Evolutionary conservation across 768 basidiomycete genomes (phyloP), one percentile per base, ranked within the genome.

Genomic region (Nidula microcarpa): DNA sequence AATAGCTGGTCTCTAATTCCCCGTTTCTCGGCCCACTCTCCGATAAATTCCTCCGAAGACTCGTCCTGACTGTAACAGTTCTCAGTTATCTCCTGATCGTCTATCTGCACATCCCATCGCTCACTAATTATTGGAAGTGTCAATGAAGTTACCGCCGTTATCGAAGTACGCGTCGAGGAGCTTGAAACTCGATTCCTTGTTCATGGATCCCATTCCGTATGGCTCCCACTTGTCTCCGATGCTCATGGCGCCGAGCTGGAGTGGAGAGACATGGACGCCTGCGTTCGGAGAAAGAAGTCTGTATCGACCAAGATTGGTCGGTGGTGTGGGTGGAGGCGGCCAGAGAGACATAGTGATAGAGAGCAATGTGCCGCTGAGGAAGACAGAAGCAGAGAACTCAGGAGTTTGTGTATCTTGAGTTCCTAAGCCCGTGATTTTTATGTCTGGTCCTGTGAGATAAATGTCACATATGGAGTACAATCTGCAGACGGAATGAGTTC

Each of bases 1-100:
- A 80, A 73, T 14, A 81, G 67, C 55, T 78, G 74, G 53, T 80
- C 75, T 13, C 79, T 66, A 43, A 72, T 74, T 0, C 66, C 68
- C 14, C 77, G 65, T 34, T 64, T 53, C 55, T 76, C 71, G 53
- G 74, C 72, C 79, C 23, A 30, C 23, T 30, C 23, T 30, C 23
- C 23, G 23, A 30, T 30, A 30, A 30, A 30, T 30, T 30, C 78
- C 59, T 87, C 83, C 6, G 78, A 81, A 33, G 72, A 62, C 53
- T 78, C 81, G 51, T 80, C 74, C 55, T 84, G 79, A 49, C 74
- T 78, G 30, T 35, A 17, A 47, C 37, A 39, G 30, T 34, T 30
- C 23, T 30, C 23, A 30, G 37, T 56, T 55, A 37, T 66, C 67
- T 75, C 75, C 53, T 13, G 5, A 3, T 41, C 13, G 13, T 41